phyloP scores from a whole-genome alignment of 176 grass and related monocot species.

The Paspalum vaginatum region DNA sequence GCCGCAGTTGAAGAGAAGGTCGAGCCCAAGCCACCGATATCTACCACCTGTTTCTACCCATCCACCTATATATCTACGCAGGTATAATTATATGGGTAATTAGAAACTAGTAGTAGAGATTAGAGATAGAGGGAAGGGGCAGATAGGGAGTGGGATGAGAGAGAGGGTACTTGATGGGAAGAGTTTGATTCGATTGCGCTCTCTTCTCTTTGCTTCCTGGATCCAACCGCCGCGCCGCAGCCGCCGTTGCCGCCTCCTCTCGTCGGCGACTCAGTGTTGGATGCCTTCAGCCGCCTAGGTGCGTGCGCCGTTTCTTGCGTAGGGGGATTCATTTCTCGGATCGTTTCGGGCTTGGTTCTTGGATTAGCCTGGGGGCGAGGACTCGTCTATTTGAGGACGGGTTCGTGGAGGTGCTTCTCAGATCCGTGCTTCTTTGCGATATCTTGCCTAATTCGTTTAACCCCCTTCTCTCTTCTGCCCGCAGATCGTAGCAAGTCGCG shows the following conservation, averaged over 20 bases:
- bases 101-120: background rate
- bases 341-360: background rate
- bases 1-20: slow-evolving; percentile 15
- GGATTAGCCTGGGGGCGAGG: background rate
- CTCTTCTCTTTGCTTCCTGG: background rate
- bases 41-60: background rate
- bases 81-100: slow-evolving; percentile 26
- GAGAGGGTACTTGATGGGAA: slow-evolving; percentile 8
- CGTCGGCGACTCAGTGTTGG: background rate
- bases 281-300: slow-evolving; percentile 23
- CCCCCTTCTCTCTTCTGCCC: background rate
- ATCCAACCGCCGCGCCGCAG: slow-evolving; percentile 24
- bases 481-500: slow-evolving; percentile 15
- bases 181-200: slow-evolving; percentile 22
- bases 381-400: background rate
- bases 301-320: slow-evolving; percentile 1
- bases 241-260: background rate
- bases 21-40: background rate
- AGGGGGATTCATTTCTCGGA: background rate
- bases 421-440: slow-evolving; percentile 5
- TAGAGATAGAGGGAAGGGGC: background rate
- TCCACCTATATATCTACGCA: slow-evolving; percentile 30
- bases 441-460: slow-evolving; percentile 21
- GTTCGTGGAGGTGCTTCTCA: background rate
- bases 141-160: background rate